Evolutionary conservation across 2,329 filamentous ascomycete genomes (phyloP), one percentile per base, ranked within the genome.

Genomic region (Exophiala alcalophila): DNA sequence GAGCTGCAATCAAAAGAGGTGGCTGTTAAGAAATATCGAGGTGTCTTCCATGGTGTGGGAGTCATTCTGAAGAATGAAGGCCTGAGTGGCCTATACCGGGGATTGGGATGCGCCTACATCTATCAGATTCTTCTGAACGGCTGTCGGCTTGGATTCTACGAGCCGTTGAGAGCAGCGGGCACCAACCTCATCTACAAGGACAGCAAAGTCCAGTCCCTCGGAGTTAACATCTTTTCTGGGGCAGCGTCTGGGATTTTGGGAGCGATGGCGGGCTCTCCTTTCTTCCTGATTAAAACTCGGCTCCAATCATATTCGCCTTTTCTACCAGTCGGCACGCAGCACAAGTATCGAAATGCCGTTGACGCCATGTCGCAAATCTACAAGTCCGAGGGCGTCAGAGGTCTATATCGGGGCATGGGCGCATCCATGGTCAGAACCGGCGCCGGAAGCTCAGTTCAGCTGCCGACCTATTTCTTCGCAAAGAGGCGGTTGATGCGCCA

Each of bases 121-220:
- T 98, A 98, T 71, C 92, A 98, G 70, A 80, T 97, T 60, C 80
- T 94, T 37, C 81, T 98, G 59, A 98, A 98, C 65, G 92, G 92
- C 59, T 98, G 90, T 68, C 87, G 92, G 41, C 74, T 98, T 41
- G 90, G 92, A 49, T 96, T 98, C 74, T 98, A 98, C 74, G 92
- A 98, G 64, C 92, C 92, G 4, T 80, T 97, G 68, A 87, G 92
- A 61, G 75, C 79, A 34, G 74, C 72, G 15, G 63, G 94, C 30
- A 83, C 88, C 1, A 73, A 70, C 4, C 69, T 86, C 35, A 65
- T 95, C 43, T 84, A 87, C 67, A 74, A 78, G 49, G 84, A 94
- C 63, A 63, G 78, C 21, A 74, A 75, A n/a, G 77, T 83, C 19
- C 92, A 98, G 66, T 91, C 81, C 55, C 77, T 97, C 44, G 85